Base-by-base conservation (phyloP, 208 protist species). In the Wallacemonas rigidus region DNA sequence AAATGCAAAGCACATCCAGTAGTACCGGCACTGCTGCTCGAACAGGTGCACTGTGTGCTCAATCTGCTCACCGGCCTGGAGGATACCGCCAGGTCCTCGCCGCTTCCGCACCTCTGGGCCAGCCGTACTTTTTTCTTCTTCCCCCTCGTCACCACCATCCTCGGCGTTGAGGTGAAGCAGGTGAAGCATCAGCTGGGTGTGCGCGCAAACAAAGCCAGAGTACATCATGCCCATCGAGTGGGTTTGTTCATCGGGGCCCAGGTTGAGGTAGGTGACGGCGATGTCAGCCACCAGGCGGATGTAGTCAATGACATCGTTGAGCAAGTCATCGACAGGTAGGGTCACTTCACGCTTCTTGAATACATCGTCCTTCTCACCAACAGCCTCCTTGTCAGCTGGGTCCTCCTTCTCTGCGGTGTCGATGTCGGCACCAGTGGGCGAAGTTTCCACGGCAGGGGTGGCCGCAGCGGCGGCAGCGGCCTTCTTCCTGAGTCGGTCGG, bases 201-300 rank as follows among this genome's bases (percentile, higher is more conserved):
- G 69, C 5, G 55, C 48, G 17, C 40, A 26, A 9, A 69, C 26
- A 40, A 65, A 63, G 67, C 56, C 50, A 38, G 63, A 72, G 71
- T 76, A 76, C 39, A 56, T 58, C 48, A 57, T 60, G 17, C 60
- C 71, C 35, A 80, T 40, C 48, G 36, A 38, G 41, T 56, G 56
- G n/a, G 60, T 47, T 53, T 69, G 71, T 39, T 72, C 68, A 65
- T 65, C 60, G 26, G 60, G 60, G 43, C 60, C 60, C 12, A 65
- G 60, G 17, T 72, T 72, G 68, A 76, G 58, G 71, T 76, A 73
- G 8, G 71, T 65, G 43, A 72, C 57, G 7, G 76, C 71, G 50
- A 74, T 76, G 62, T 76, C 71, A 9, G 48, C 53, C 14, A 75
- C 51, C 70, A 76, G 48, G 3, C 76, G 61, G 8, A 48, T 53